Evolutionary conservation across 73 alveolate species (phyloP), one percentile per base, ranked within the genome.

Genomic region (Paramecium bursaria): DNA sequence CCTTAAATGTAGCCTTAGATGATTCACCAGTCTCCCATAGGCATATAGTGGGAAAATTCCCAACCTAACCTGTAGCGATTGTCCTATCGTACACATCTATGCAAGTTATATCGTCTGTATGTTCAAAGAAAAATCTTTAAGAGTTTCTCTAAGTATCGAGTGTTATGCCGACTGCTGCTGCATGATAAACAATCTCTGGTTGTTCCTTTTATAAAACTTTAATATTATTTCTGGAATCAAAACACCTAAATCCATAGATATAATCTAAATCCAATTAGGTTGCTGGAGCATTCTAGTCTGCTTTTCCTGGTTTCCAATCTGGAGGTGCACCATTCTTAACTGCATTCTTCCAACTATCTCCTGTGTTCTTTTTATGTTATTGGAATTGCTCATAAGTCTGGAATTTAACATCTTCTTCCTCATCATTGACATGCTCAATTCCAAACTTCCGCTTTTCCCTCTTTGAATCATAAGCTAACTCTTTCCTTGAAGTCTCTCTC

Each of bases 171-270:
- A 96, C 94, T 9, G 95, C 99, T 19, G 98, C 98, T 15, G 98
- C 91, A 90, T 95, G 98, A 88, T 95, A 96, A 49, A 93, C 96
- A 44, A 96, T 82, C 9, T 95, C 88, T 22, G n/a, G n/a, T n/a
- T n/a, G n/a, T n/a, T 91, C 94, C 53, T 53, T 61, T 1, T 54
- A 67, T 19, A 89, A 92, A 86, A 92, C 94, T 52, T 94, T 75
- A 46, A 96, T 67, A 86, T 96, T 96, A 87, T 96, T 96, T 93
- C 99, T 91, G 23, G 95, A 91, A 88, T 96, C 99, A 75, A 95
- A 98, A 75, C 99, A 92, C 75, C 99, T 87, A 88, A 95, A 96
- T 46, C 99, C 99, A 86, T 95, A 95, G 29, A 96, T 94, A 86
- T 95, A 95, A 85, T 96, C 98, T 53, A 96, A 85, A 44, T 93